Evolutionary conservation across 495 filamentous ascomycete species (phyloP).

Genomic region (Penicillium paradoxum): DNA sequence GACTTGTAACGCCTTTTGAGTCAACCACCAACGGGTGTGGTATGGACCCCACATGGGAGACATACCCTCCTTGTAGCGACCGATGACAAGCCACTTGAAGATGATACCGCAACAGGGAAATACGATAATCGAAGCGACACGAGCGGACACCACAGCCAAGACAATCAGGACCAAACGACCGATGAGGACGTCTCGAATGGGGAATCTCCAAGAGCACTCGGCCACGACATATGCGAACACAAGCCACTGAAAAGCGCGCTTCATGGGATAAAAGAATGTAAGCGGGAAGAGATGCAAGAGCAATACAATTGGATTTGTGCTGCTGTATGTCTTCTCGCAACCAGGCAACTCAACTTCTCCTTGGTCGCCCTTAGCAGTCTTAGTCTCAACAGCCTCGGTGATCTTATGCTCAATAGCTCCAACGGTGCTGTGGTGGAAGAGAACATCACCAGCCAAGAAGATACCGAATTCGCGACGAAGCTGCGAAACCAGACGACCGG

Average conservation of each 20-base stretch:
- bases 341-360: conserved; percentile 15
- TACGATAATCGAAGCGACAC: conserved; percentile 18
- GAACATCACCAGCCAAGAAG: conserved; percentile 32
- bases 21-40: conserved; percentile 47
- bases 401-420: conserved; percentile 17
- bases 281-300: conserved; percentile 36
- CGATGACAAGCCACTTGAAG: conserved; percentile 44
- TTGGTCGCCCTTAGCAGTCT: conserved; percentile 10
- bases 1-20: conserved; percentile 37
- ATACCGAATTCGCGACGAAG: conserved; percentile 34
- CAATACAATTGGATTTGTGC: conserved; percentile 33
- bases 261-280: conserved; percentile 31
- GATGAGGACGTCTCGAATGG: conserved; percentile 18
- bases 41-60: conserved; percentile 47
- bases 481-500: conserved; percentile 36
- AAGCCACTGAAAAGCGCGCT: conserved; percentile 36
- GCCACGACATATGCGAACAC: conserved; percentile 31
- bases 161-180: conserved; percentile 34
- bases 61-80: conserved; percentile 37
- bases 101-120: conserved; percentile 32
- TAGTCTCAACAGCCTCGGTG: conserved; percentile 20
- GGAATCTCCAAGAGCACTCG: conserved; percentile 15
- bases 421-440: conserved; percentile 34
- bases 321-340: conserved; percentile 31
- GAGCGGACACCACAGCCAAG: conserved; percentile 26